phyloP scores from a whole-genome alignment of 192 early-diverging fungal species.

The Phycomyces nitens region DNA sequence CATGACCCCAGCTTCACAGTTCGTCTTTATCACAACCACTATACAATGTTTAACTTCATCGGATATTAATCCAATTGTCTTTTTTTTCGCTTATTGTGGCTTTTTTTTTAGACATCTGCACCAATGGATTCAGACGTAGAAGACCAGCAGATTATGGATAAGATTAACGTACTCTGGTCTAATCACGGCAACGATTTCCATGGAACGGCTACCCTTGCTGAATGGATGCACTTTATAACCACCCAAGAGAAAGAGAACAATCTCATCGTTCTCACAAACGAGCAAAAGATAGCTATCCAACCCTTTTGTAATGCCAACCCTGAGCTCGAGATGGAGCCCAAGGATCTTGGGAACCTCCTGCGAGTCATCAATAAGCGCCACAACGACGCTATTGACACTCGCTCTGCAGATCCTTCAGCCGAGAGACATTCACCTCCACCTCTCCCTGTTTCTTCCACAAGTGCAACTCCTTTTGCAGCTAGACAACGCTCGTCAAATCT shows the following conservation, averaged over 20 bases:
- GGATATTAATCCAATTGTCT: no score
- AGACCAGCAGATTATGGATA: not conserved
- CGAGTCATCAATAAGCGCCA: conserved; percentile 1
- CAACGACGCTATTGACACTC: not conserved
- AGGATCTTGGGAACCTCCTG: conserved; percentile 32
- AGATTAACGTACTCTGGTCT: not conserved
- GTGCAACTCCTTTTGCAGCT: not conserved
- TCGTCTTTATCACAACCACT: not conserved
- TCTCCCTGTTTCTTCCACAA: conserved; percentile 1
- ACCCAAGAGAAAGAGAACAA: conserved; percentile 16
- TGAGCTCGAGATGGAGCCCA: conserved; percentile 34
- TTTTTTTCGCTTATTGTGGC: not conserved
- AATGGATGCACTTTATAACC: conserved; percentile 20
- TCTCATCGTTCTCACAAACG: conserved; percentile 19
- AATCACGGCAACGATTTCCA: not conserved
- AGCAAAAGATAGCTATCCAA: conserved; percentile 20
- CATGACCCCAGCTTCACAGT: not conserved
- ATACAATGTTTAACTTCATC: not conserved
- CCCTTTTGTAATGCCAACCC: conserved; percentile 25
- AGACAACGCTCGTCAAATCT: conserved; percentile 14
- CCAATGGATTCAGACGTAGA: not conserved
- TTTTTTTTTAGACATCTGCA: not conserved
- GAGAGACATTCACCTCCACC: not conserved
- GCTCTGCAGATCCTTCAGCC: not conserved
- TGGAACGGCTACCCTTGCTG: not conserved